Evolutionary conservation across 768 basidiomycete genomes (phyloP), one percentile per base, ranked within the genome.

Genomic region (Fomitopsis pulvina): DNA sequence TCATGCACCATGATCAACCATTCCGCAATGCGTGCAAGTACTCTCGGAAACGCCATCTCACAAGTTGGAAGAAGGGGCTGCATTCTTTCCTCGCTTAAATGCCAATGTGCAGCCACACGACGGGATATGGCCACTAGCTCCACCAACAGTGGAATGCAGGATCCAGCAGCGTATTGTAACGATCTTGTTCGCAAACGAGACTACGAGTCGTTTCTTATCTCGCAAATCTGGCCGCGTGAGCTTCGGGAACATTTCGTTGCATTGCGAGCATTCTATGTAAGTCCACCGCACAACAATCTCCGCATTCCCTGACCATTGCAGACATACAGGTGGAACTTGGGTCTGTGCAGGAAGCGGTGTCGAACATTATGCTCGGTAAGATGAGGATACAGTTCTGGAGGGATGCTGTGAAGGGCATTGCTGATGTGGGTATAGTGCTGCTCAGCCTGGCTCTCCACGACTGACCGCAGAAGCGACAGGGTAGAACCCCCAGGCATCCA

Each of bases 341-440:
- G 9, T 85, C 71, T 62, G 68, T 90, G 16, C 86, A 83, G 64
- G 91, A 93, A 53, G 71, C 75, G 32, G 85, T 88, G 12, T 87
- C 87, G 16, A 85, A 84, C 51, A 62, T 78, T 29, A 71, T 77
- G 32, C 80, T 92, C 49, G 90, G 88, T n/a, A 79, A 81, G 63
- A 87, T 91, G 76, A 76, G 87, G 55, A 78, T 90, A 71, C 83
- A 91, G 62, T 92, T 92, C 63, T 93, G 90, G 90, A 78, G 80
- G 57, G 88, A 93, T 60, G 81, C 86, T 11, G 60, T 92, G 24
- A 86, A 82, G 58, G 75, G 68, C 41, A 78, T 90, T 20, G 70
- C 70, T 58, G 76, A 84, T 61, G 90, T 86, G 59, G 63, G 75
- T 66, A 3, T 64, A 4, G 34, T 18, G 14, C 6, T 14, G 6